phyloP scores from a whole-genome alignment of 75 land plant species.

The Cryptomeria japonica region DNA sequence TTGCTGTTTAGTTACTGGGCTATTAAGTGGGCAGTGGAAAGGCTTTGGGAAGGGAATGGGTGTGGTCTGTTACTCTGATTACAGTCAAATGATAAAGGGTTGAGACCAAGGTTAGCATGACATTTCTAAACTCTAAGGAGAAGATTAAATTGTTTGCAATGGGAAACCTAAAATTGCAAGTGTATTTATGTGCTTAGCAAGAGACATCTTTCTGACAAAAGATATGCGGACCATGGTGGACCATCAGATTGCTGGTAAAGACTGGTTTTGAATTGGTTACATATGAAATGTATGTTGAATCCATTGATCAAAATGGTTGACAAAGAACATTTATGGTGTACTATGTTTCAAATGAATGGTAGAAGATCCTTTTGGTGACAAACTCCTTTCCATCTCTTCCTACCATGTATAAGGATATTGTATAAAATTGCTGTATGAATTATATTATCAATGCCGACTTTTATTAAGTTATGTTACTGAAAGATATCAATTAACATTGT shows the following conservation, averaged over 20 bases:
- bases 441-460: too few relatives aligned
- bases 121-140: background rate
- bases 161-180: too few relatives aligned
- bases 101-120: background rate
- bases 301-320: too few relatives aligned
- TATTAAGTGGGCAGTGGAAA: background rate
- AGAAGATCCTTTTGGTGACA: background rate
- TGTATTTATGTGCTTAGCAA: too few relatives aligned
- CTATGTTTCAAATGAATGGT: background rate
- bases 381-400: too few relatives aligned
- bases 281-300: background rate
- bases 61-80: background rate
- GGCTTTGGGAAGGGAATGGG: background rate
- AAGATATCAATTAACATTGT: too few relatives aligned
- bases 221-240: background rate
- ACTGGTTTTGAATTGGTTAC: background rate
- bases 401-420: too few relatives aligned
- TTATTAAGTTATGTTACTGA: too few relatives aligned
- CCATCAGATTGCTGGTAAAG: background rate
- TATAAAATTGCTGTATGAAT: too few relatives aligned
- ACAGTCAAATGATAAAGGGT: background rate
- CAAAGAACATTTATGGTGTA: background rate
- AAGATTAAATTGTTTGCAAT: too few relatives aligned
- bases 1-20: background rate
- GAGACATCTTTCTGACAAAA: too few relatives aligned